These are phyloP conservation scores for Fusarium irregulare DNA, from an alignment of 2,329 filamentous ascomycete species.

Conservation along the genomic window DNA sequence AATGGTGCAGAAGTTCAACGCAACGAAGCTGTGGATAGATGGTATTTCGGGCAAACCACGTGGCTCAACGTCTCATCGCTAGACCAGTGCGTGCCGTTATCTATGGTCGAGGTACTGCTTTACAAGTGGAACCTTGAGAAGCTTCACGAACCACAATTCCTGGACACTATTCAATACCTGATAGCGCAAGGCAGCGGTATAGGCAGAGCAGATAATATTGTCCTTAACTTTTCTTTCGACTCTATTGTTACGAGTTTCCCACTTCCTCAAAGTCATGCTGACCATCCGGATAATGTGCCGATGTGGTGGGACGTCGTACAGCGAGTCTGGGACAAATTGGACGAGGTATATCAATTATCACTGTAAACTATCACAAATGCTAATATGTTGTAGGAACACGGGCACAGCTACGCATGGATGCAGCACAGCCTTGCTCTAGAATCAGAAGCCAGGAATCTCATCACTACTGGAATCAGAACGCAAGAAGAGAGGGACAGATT, in stretches of 20 bases:
- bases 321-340: background rate
- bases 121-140: too few relatives aligned
- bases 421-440: background rate
- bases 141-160: too few relatives aligned
- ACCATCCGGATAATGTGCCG: background rate
- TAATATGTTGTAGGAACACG: background rate
- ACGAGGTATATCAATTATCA: background rate
- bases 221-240: background rate
- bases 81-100: too few relatives aligned
- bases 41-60: too few relatives aligned
- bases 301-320: background rate
- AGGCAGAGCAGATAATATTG: background rate
- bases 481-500: background rate
- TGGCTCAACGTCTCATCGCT: too few relatives aligned
- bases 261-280: too few relatives aligned
- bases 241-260: background rate
- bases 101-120: too few relatives aligned
- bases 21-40: too few relatives aligned
- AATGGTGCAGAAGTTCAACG: too few relatives aligned
- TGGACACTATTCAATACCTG: too few relatives aligned
- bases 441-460: fast-evolving
- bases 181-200: too few relatives aligned
- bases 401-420: background rate
- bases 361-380: fast-evolving
- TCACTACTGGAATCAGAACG: background rate